Evolutionary conservation across 805 yeast genomes (phyloP), one percentile per base, ranked within the genome.

Genomic region (Kodamaea kaohsiungensis): DNA sequence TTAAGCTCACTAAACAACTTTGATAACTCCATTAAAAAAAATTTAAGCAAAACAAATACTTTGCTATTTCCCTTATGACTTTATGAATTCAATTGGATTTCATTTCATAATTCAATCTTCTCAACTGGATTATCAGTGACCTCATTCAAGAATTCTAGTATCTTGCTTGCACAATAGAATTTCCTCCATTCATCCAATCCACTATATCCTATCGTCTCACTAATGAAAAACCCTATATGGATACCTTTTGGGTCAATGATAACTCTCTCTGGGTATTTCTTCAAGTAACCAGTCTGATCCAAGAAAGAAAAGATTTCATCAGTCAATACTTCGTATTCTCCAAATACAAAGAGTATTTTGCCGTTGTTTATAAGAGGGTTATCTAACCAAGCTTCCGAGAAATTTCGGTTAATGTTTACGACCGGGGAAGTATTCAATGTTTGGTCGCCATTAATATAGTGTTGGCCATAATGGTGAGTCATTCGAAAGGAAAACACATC

Each of bases 291-390:
- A 10, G 51, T 33, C 22, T 52, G 39, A 16, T 38, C 47, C 30
- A 46, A 52, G 48, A 52, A 57, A 3, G 52, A 15, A 10, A 46
- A 45, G 16, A 47, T 52, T 43, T 57, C 54, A 39, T 57, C 59
- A 13, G 48, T 33, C 8, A 57, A 15, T 3, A 54, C 48, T 45
- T 57, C 59, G n/a, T 49, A 17, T 18, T 52, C 57, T 7, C 57
- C 59, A 16, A 54, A 22, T 13, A 54, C 27, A 13, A 50, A 43
- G 13, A 57, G 47, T 7, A 52, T 13, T 9, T 45, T 49, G 8
- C 57, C 59, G 17, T 47, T 22, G 6, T 6, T n/a, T 39, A 57
- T 37, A 17, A 48, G 15, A 4, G 59, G 57, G 37, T 43, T 42
- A 19, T 33, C 16, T 6, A 15, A 5, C 59, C 59, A 56, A 12